A percentile compares a stretch with the other conserved stretches of the same genome.
These are phyloP conservation scores for Labyrinthula sp. DNA, from an alignment of 352 stramenopile genomes.

Conservation along the genomic window DNA sequence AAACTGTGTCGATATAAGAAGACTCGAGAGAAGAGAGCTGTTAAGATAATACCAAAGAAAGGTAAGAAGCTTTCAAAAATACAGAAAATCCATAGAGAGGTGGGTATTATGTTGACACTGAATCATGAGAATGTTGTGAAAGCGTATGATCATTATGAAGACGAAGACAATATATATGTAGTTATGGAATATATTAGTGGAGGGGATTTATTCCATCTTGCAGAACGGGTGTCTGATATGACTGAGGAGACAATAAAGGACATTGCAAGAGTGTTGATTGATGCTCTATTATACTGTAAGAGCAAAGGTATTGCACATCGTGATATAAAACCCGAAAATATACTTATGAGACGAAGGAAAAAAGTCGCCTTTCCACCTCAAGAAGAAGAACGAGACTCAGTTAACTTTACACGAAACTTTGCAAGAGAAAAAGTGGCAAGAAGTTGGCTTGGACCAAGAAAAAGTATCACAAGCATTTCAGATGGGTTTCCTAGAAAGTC, in stretches of 20 bases:
- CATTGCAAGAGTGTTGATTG: constrained; percentile 57
- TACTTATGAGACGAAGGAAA: constrained; percentile 9
- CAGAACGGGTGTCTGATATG: constrained; percentile 66
- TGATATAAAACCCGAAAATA: constrained; percentile 56
- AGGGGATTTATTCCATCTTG: constrained; percentile 79
- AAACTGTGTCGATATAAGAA: too few relatives aligned
- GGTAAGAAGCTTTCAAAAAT: constrained; percentile 18
- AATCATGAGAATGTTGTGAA: constrained; percentile 16
- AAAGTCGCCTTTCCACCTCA: too few relatives aligned
- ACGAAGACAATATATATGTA: constrained; percentile 20
- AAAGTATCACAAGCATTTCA: too few relatives aligned
- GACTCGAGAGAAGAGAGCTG: constrained; percentile 15
- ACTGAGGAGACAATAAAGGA: constrained; percentile 70
- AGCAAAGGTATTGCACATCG: constrained; percentile 61
- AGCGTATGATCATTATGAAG: constrained; percentile 27
- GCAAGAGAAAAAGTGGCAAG: too few relatives aligned
- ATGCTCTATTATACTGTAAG: constrained; percentile 67
- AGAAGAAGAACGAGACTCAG: too few relatives aligned
- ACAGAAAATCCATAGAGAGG: constrained; percentile 20
- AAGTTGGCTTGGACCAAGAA: too few relatives aligned
- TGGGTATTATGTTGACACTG: constrained; percentile 7
- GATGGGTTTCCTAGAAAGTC: too few relatives aligned
- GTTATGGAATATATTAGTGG: constrained; percentile 32
- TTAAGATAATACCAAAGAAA: constrained; percentile 28
- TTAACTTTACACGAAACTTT: too few relatives aligned